Percentiles rank a stretch among this genome's conserved stretches.
Evolutionary conservation across 352 stramenopile species (phyloP).

Genomic region (Globisporangium acanthophoron): DNA sequence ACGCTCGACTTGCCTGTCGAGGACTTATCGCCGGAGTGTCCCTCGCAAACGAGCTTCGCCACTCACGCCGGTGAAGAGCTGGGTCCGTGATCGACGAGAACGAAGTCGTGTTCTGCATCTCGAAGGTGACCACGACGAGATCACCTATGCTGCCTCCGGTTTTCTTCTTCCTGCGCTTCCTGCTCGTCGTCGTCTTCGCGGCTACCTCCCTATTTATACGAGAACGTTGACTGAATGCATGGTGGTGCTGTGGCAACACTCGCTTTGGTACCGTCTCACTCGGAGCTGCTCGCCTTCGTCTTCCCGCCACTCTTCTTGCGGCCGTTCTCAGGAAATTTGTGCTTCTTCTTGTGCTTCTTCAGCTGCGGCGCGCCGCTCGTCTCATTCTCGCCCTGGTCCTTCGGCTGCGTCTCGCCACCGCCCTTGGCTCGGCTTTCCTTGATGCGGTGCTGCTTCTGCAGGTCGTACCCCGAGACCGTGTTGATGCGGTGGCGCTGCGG

Average conservation of each 20-base stretch:
- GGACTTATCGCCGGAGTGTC: constrained; percentile 13
- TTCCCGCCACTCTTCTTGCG: constrained; percentile 2
- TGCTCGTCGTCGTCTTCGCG: too few species aligned
- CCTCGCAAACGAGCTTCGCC: constrained; percentile 35
- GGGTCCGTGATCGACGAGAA: constrained; percentile 52
- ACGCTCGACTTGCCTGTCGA: constrained; percentile 25
- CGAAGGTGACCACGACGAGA: too few species aligned
- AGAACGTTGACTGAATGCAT: too few species aligned
- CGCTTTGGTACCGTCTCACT: background rate
- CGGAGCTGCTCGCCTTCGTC: background rate
- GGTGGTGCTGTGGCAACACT: too few species aligned
- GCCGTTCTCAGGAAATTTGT: constrained; percentile 8
- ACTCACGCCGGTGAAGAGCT: constrained; percentile 46
- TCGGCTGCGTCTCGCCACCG: background rate
- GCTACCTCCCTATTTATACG: background rate
- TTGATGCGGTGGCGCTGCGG: constrained; percentile 70
- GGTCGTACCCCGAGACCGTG: constrained; percentile 82
- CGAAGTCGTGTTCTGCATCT: constrained; percentile 19
- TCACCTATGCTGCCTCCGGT: too few species aligned
- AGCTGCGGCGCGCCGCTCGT: background rate
- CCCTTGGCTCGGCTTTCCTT: constrained; percentile 19
- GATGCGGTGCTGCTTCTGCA: constrained; percentile 77
- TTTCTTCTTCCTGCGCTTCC: too few species aligned
- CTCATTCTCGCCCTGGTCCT: background rate
- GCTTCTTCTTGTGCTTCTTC: constrained; percentile 2